Percentiles rank a stretch among this genome's conserved stretches.
These are phyloP conservation scores for Multifurca ochricompacta DNA, from an alignment of 768 basidiomycete genomes.

Conservation along the genomic window DNA sequence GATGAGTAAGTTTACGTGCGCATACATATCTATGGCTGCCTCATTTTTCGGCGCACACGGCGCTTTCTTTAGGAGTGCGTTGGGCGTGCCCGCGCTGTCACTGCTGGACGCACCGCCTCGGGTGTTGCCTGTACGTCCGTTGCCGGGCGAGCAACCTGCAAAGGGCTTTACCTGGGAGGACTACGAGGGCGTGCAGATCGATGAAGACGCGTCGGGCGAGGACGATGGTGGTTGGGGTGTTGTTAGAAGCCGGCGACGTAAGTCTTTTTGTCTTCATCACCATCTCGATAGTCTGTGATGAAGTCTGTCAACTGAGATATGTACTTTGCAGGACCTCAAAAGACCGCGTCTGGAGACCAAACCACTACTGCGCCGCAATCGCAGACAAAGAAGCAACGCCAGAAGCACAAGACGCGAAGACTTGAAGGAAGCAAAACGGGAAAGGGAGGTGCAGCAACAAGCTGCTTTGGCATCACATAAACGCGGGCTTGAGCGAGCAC, in stretches of 20 bases:
- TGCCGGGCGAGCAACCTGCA: conserved; percentile 49
- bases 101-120: conserved; percentile 36
- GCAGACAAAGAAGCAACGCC: conserved; percentile 59
- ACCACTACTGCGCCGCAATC: conserved; percentile 32
- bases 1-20: conserved; percentile 49
- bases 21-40: conserved; percentile 7
- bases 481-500: conserved; percentile 47
- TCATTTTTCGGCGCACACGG: no score
- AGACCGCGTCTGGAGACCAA: conserved; percentile 5
- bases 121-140: conserved; percentile 60
- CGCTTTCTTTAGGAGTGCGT: conserved; percentile 38
- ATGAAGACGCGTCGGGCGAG: conserved; percentile 48
- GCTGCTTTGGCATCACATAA: conserved; percentile 50
- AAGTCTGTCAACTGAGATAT: neutral
- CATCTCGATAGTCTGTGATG: neutral
- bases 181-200: conserved; percentile 64
- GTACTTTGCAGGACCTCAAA: conserved; percentile 16
- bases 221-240: conserved; percentile 75
- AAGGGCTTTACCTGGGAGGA: conserved; percentile 68
- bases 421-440: conserved; percentile 48
- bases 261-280: conserved; percentile 3
- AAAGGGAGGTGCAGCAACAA: conserved; percentile 44
- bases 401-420: conserved; percentile 60
- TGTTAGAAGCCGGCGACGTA: conserved; percentile 47
- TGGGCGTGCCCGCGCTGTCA: conserved; percentile 47